Evolutionary conservation across 2,329 filamentous ascomycete species (phyloP), one percentile per base, ranked within the genome.

Genomic region (Cytospora paraplurivora): DNA sequence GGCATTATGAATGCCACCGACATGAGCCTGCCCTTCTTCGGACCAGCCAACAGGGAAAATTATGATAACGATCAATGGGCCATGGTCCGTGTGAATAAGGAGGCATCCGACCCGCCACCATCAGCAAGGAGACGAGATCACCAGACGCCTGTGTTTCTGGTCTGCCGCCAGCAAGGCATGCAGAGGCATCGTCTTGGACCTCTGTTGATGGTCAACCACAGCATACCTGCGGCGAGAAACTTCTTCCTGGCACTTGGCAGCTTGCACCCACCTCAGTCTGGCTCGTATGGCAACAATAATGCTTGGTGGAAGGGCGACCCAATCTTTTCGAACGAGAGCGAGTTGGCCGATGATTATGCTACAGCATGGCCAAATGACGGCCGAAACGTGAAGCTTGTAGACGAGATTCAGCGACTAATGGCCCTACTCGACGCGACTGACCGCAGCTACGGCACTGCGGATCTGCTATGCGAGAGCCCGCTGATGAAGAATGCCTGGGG

Each of bases 271-370:
- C 59, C 78, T 2, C 69, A 74, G 1, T 79, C 44, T n/a, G 44
- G 44, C n/a, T 47, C 75, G 38, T 88, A 88, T 66, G 85, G 85
- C 1, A 78, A 82, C 67, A 79, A 84, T 67, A 75, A 75, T 13
- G 80, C 85, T 64, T 89, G 86, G 86, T 89, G 86, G 86, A 82
- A 79, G 66, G 86, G 86, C 4, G 76, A 81, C 54, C 71, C 77
- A 10, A 87, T 88, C 44, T 67, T 79, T 5, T 74, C 73, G 37
- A 74, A 76, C 2, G 75, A 78, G 11, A 55, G 70, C 33, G 70
- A 79, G 5, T 71, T 72, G 6, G 73, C 71, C 7, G 59, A 61
- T 17, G 56, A 71, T 76, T 21, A 11, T 11, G 33, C 35, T 4
- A 47, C 57, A 13, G 69, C 71, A 71, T 57, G 67, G 68, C 17